A percentile compares a stretch with the other conserved stretches of the same genome.
Evolutionary conservation across 495 filamentous ascomycete genomes (phyloP).

Genomic region (Penicillium soppii): DNA sequence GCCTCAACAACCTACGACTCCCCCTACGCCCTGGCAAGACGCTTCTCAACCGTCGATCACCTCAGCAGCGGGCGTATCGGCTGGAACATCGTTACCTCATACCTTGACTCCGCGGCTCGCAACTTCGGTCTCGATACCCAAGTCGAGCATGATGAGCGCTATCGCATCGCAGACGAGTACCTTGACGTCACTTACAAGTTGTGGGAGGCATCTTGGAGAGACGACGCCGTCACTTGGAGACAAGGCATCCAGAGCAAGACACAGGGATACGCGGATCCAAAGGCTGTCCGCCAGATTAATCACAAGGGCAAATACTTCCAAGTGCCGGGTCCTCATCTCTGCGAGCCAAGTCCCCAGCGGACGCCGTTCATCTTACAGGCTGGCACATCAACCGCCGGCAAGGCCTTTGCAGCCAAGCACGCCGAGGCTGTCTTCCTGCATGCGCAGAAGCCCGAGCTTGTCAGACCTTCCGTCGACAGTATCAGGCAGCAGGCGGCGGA

Average conservation of each 20-base stretch:
- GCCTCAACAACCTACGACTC: conserved; percentile 65
- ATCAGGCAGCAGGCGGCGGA: conserved; percentile 46
- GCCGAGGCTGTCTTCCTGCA: conserved; percentile 54
- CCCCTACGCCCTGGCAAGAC: conserved; percentile 66
- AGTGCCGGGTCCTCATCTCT: conserved; percentile 65
- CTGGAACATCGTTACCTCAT: conserved; percentile 70
- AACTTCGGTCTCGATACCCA: conserved; percentile 61
- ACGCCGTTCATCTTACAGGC: conserved; percentile 68
- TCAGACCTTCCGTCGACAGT: conserved; percentile 44
- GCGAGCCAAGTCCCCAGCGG: conserved; percentile 62
- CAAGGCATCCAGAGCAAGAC: conserved; percentile 18
- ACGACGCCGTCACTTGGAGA: conserved; percentile 54
- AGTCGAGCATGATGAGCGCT: conserved; percentile 64
- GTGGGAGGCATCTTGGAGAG: conserved; percentile 64
- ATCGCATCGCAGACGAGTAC: conserved; percentile 67
- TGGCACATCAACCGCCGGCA: conserved; percentile 60
- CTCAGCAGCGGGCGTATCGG: conserved; percentile 62
- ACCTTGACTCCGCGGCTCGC: conserved; percentile 63
- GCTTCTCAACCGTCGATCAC: conserved; percentile 66
- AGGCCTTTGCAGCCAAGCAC: conserved; percentile 62
- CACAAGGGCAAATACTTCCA: conserved; percentile 65
- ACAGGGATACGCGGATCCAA: conserved; percentile 54
- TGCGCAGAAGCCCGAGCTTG: conserved; percentile 46
- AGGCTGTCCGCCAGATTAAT: conserved; percentile 60
- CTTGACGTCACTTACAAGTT: conserved; percentile 68